Conservation (phyloP, 805 yeast genomes). For the Zygotorulaspora danielsina region DNA sequence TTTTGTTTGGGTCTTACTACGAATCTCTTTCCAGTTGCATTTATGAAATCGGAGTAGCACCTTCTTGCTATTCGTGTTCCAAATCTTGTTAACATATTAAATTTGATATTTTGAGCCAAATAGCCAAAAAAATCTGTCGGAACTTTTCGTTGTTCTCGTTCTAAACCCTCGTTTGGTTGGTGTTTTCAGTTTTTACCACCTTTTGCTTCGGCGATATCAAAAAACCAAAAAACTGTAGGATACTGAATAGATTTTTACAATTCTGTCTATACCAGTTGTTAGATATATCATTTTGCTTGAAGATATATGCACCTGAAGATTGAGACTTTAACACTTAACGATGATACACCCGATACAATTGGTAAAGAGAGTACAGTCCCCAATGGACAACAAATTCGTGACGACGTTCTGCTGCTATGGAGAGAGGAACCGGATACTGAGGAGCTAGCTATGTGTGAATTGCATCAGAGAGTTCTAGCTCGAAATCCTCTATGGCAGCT, state of each 20-base stretch:
- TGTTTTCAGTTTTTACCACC: neutral
- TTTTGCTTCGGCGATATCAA: neutral
- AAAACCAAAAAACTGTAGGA: too few species aligned
- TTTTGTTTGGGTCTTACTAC: conserved; percentile 11
- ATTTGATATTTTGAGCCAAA: neutral
- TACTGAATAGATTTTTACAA: too few species aligned
- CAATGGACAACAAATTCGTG: conserved; percentile 54
- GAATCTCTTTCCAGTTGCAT: conserved; percentile 13
- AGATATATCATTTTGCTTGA: neutral
- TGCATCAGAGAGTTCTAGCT: conserved; percentile 47
- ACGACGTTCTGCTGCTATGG: conserved; percentile 62
- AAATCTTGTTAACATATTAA: conserved; percentile 15
- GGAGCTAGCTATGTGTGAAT: conserved; percentile 49
- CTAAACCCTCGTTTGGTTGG: too few species aligned
- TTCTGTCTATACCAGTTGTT: too few species aligned
- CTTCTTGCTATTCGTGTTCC: conserved; percentile 9
- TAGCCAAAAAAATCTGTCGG: neutral
- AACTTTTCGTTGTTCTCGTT: too few species aligned
- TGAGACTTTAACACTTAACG: conserved; percentile 28
- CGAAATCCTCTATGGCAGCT: conserved; percentile 60
- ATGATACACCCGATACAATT: conserved; percentile 15
- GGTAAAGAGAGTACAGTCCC: conserved; percentile 39
- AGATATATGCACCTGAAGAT: conserved; percentile 25
- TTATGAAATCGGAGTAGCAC: conserved; percentile 4
- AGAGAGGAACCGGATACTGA: conserved; percentile 61